Percentiles rank a stretch among this genome's conserved stretches.
Conservation (phyloP, 2,329 filamentous ascomycete species). For the Cercospora zeae-maydis region DNA sequence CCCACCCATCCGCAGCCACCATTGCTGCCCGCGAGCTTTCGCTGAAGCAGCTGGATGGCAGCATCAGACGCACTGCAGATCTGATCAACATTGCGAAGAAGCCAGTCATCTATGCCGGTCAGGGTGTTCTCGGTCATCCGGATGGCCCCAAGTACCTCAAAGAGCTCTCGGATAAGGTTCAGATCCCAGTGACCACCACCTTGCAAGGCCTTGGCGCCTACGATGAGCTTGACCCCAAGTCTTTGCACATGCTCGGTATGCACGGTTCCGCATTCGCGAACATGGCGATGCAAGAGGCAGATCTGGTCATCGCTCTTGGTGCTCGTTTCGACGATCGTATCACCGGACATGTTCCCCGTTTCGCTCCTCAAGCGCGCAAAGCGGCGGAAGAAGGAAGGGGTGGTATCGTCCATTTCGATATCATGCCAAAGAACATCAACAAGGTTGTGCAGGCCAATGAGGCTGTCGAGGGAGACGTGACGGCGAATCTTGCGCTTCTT, state of each 20-base stretch:
- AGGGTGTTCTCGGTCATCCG: slow-evolving; percentile 76
- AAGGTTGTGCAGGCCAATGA: slow-evolving; percentile 97
- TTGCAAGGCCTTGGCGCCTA: slow-evolving; percentile 89
- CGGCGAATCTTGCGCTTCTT: slow-evolving; percentile 70
- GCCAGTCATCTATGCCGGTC: slow-evolving; percentile 90
- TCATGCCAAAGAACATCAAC: slow-evolving; percentile 99
- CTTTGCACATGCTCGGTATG: slow-evolving; percentile 98
- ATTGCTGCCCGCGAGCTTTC: slow-evolving; percentile 72
- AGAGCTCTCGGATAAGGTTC: slow-evolving; percentile 83
- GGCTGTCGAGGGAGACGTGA: slow-evolving; percentile 89
- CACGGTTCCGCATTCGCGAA: slow-evolving; percentile 96
- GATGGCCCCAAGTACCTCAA: slow-evolving; percentile 76
- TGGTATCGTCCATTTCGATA: slow-evolving; percentile 95
- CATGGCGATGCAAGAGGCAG: slow-evolving; percentile 95
- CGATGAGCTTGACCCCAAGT: slow-evolving; percentile 90
- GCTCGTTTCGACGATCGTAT: slow-evolving; percentile 96
- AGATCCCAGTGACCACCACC: slow-evolving; percentile 92
- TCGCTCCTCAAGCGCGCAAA: slow-evolving; percentile 80
- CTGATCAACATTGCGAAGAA: slow-evolving; percentile 88
- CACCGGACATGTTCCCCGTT: slow-evolving; percentile 74
- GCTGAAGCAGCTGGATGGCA: slow-evolving; percentile 66
- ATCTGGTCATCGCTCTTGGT: slow-evolving; percentile 91
- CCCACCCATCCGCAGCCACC: slow-evolving; percentile 80
- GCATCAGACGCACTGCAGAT: slow-evolving; percentile 72
- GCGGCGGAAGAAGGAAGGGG: slow-evolving; percentile 82